Evolutionary conservation across 805 yeast genomes (phyloP), one percentile per base, ranked within the genome.

Genomic region (Nakazawaea wickerhamii): DNA sequence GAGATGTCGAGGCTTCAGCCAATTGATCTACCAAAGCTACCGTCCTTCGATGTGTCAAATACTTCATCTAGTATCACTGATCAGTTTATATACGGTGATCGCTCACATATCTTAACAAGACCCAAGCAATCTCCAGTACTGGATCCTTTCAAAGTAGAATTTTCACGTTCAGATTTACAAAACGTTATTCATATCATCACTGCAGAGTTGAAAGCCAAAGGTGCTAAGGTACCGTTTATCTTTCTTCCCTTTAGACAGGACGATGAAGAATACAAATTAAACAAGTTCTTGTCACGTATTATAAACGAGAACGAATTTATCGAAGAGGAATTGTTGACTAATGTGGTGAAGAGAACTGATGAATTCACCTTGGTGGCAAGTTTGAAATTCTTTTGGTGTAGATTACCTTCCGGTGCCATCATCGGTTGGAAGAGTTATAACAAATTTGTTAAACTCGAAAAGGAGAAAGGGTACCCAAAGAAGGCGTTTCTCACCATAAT

Each of bases 361-460:
- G 87, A 79, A 43, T 81, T 75, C 58, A 82, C 90, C 1, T 63
- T 89, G 31, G 77, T 84, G 28, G 74, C 87, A 44, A 82, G 82
- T 1, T 65, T 89, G 46, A 88, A 87, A 57, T 89, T 85, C 62
- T 67, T 87, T 36, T 89, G 97, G 97, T 77, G 90, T 47, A 68
- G 97, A 45, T 61, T 90, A 17, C 91, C 91, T 7, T 82, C 81
- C 43, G 75, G 77, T 47, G 87, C 89, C 50, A 71, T 89, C 23
- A 79, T 89, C 34, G 93, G 95, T 0, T 88, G 95, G 95, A 83
- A 81, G 43, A 78, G 87, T 0, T 89, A 89, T 59, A 67, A 79
- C 20, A 77, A 80, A 44, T 89, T 83, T 58, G 80, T 73, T 50
- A 66, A 73, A 18, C 65, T 74, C 38, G 95, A 88, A 55, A 68